phyloP scores from a whole-genome alignment of 495 filamentous ascomycete species.

The Pseudomonodictys pantanalensis region DNA sequence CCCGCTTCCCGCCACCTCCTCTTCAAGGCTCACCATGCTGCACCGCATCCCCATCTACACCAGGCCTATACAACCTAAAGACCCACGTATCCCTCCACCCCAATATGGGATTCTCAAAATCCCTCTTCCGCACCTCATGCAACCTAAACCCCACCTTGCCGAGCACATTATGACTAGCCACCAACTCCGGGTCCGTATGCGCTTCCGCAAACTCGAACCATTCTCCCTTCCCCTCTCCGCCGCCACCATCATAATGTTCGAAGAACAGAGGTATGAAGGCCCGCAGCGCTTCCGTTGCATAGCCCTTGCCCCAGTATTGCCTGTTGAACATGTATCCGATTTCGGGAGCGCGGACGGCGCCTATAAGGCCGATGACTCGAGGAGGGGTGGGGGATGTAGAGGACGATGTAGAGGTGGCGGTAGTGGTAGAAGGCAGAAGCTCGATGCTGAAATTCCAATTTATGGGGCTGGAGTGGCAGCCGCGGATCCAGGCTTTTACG shows the following conservation, averaged over 20 bases:
- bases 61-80: constrained; percentile 15
- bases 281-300: constrained; percentile 31
- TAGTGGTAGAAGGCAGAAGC: constrained; percentile 23
- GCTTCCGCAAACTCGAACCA: constrained; percentile 27
- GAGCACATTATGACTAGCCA: constrained; percentile 29
- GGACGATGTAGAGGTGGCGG: background rate
- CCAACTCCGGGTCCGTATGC: constrained; percentile 21
- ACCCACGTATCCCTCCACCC: constrained; percentile 28
- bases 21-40: too few species aligned
- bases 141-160: constrained; percentile 29
- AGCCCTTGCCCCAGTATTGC: constrained; percentile 32
- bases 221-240: constrained; percentile 1
- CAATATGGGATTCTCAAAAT: constrained; percentile 29
- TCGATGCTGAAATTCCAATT: constrained; percentile 34
- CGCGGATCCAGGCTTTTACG: constrained; percentile 26
- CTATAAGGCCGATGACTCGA: constrained; percentile 33
- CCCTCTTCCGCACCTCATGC: constrained; percentile 18
- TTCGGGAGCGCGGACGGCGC: constrained; percentile 31
- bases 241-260: constrained; percentile 24
- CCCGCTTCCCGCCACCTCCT: too few species aligned
- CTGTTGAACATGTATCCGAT: constrained; percentile 33
- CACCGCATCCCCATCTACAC: background rate
- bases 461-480: constrained; percentile 20
- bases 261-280: constrained; percentile 34
- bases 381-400: background rate